Percentiles rank a stretch among this genome's conserved stretches.
These are phyloP conservation scores for Dactylellina parvicollis DNA, from an alignment of 2,329 filamentous ascomycete species.

Conservation along the genomic window DNA sequence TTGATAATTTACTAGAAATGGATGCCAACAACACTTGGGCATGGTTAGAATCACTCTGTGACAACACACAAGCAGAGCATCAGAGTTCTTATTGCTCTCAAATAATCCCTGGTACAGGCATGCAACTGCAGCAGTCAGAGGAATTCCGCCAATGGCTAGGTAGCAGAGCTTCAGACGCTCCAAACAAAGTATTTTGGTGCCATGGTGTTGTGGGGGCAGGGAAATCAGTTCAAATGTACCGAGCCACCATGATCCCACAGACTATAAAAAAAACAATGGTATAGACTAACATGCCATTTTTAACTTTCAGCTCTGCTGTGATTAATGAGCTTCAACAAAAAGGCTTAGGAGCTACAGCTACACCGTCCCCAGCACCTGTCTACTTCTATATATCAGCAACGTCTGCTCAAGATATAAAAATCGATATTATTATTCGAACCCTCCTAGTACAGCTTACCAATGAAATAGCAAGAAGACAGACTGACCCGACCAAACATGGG, in stretches of 20 bases:
- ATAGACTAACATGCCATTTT: background rate
- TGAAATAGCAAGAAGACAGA: background rate
- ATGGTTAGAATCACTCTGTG: too few relatives aligned
- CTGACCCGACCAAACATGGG: background rate
- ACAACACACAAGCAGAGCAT: too few relatives aligned
- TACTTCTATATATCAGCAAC: conserved; percentile 24
- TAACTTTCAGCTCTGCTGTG: conserved; percentile 6
- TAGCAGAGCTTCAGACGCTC: background rate
- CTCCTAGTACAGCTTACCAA: conserved; percentile 15
- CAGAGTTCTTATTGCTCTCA: too few relatives aligned
- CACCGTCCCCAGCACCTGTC: background rate
- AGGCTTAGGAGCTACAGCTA: background rate
- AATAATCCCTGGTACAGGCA: background rate
- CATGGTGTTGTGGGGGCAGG: conserved; percentile 14
- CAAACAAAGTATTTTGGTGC: conserved; percentile 24
- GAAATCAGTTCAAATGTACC: conserved; percentile 26
- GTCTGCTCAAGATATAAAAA: conserved; percentile 4
- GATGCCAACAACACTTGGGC: too few relatives aligned
- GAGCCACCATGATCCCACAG: too few relatives aligned
- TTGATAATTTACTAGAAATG: too few relatives aligned
- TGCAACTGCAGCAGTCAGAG: conserved; percentile 2
- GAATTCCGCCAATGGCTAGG: conserved; percentile 20
- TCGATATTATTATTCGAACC: background rate
- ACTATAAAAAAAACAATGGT: background rate
- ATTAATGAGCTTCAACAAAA: conserved; percentile 12